These are phyloP conservation scores for Myriangium duriaei DNA, from an alignment of 2,329 filamentous ascomycete species.

Conservation along the genomic window DNA sequence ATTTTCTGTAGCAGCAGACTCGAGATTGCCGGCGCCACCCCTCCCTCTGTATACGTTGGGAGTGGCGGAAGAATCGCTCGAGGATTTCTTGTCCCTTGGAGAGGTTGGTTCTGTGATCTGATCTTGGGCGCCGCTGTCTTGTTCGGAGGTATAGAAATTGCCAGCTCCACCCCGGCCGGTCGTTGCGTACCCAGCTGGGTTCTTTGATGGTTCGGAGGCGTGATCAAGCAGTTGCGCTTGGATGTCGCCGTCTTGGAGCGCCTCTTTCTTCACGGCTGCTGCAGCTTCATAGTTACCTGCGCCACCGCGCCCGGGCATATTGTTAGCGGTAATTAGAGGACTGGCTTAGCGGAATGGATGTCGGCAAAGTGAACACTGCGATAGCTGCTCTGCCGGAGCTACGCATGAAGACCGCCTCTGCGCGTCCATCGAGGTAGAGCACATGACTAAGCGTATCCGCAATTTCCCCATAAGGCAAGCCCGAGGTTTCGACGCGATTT, in stretches of 20 bases:
- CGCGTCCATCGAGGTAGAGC: constrained; percentile 7
- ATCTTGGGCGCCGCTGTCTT: constrained; percentile 13
- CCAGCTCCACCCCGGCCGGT: constrained; percentile 34
- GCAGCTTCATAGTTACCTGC: constrained; percentile 31
- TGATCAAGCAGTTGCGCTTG: constrained; percentile 25
- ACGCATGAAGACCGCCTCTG: not conserved
- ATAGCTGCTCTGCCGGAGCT: not conserved
- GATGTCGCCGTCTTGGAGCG: constrained; percentile 22
- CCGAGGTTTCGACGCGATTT: too few relatives aligned
- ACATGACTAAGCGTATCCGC: not conserved
- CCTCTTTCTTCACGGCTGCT: constrained; percentile 11
- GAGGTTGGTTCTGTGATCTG: constrained; percentile 5
- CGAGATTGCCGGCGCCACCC: constrained; percentile 36
- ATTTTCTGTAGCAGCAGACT: constrained; percentile 23
- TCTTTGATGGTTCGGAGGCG: constrained; percentile 12
- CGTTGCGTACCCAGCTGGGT: constrained; percentile 27
- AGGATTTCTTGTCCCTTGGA: not conserved
- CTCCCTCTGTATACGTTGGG: constrained; percentile 20
- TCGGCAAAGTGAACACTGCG: not conserved
- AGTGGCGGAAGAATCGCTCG: not conserved
- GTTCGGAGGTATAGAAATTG: constrained; percentile 33
- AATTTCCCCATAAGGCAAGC: too few relatives aligned
- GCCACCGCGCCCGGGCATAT: constrained; percentile 28
- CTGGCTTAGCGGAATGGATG: too few relatives aligned
- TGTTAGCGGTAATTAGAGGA: not conserved